phyloP scores from a whole-genome alignment of 1,284 basidiomycete species.

The Psilocybe mexicana region DNA sequence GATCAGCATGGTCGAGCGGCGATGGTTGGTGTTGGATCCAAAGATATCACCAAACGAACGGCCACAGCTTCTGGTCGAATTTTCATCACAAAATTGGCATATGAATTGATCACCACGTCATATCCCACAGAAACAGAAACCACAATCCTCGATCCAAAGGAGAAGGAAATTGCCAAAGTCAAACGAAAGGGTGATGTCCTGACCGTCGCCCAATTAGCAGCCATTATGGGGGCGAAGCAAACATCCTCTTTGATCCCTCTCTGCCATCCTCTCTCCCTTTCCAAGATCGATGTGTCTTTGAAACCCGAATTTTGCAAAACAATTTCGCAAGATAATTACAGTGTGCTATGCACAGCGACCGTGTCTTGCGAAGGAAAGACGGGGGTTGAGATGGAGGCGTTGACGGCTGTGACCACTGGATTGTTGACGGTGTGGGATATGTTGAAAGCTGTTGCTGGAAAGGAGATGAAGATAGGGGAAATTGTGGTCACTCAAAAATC shows the following conservation, averaged over 20 bases:
- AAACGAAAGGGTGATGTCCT: conserved; percentile 76
- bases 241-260: conserved; percentile 84
- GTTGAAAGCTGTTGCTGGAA: conserved; percentile 86
- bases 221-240: conserved; percentile 84
- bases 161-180: conserved; percentile 48
- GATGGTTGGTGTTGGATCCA: conserved; percentile 82
- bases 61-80: conserved; percentile 84
- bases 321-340: conserved; percentile 31
- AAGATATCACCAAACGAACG: conserved; percentile 62
- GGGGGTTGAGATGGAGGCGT: conserved; percentile 94
- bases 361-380: conserved; percentile 79
- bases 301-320: conserved; percentile 37
- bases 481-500: conserved; percentile 69
- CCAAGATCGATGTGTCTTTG: conserved; percentile 67
- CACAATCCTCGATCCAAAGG: conserved; percentile 18
- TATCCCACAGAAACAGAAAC: conserved; percentile 27
- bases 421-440: conserved; percentile 90
- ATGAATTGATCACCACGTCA: conserved; percentile 55
- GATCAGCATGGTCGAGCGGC: conserved; percentile 65
- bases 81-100: conserved; percentile 65
- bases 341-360: conserved; percentile 65
- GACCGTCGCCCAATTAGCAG: conserved; percentile 79
- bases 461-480: conserved; percentile 76
- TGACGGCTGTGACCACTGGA: conserved; percentile 80
- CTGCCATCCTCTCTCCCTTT: conserved; percentile 78